Conservation (phyloP, 768 basidiomycete genomes). For the Lactifluus piperatus region DNA sequence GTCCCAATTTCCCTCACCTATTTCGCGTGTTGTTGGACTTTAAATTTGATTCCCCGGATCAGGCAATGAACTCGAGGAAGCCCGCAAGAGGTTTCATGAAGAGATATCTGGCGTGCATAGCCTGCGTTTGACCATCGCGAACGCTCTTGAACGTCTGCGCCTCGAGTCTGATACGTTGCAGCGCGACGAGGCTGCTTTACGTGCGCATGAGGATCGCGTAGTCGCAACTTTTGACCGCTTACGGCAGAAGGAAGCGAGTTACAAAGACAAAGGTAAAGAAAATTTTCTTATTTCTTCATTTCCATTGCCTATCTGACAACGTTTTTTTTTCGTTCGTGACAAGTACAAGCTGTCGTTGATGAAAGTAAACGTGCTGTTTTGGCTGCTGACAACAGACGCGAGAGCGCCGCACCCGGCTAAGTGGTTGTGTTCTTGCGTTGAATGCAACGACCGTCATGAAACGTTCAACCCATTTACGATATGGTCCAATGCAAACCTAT, state of each 20-base stretch:
- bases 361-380: constrained; percentile 38
- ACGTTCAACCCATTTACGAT: neutral
- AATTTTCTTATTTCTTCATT: neutral
- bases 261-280: constrained; percentile 33
- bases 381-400: constrained; percentile 39
- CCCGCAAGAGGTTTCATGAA: constrained; percentile 48
- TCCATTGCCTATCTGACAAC: neutral
- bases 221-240: constrained; percentile 32
- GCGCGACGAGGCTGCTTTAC: constrained; percentile 34
- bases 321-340: neutral
- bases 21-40: neutral
- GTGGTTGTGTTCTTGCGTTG: neutral
- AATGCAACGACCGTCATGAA: neutral
- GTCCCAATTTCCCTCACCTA: constrained; percentile 11
- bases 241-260: constrained; percentile 34
- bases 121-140: constrained; percentile 45
- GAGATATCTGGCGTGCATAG: constrained; percentile 52
- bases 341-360: constrained; percentile 36
- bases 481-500: neutral
- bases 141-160: constrained; percentile 32
- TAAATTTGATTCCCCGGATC: neutral
- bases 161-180: constrained; percentile 35
- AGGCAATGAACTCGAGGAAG: constrained; percentile 55
- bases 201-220: constrained; percentile 34
- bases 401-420: constrained; percentile 22